Evolutionary conservation across 495 filamentous ascomycete species (phyloP).

Genomic region (Choiromyces venosus): DNA sequence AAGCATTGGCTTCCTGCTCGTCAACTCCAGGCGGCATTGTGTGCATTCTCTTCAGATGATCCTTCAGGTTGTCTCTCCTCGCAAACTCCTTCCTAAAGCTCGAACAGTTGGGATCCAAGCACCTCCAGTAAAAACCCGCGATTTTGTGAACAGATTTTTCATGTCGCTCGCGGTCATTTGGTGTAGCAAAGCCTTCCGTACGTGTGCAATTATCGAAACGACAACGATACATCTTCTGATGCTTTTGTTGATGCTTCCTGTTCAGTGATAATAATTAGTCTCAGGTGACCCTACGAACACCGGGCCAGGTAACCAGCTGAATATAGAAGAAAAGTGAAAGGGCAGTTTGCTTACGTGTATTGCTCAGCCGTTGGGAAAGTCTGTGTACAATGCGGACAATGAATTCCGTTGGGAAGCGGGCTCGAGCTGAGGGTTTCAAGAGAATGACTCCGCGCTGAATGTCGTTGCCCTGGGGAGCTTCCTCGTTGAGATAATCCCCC

Average conservation of each 20-base stretch:
- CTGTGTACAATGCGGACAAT: constrained; percentile 26
- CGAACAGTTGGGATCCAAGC: constrained; percentile 38
- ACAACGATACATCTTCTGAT: constrained; percentile 39
- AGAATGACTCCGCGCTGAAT: constrained; percentile 11
- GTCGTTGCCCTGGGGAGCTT: constrained; percentile 5
- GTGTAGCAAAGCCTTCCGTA: constrained; percentile 41
- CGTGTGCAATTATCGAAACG: constrained; percentile 34
- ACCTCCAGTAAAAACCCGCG: constrained; percentile 42
- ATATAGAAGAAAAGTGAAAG: background rate
- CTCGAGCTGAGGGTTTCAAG: constrained; percentile 18
- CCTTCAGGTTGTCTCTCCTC: constrained; percentile 41
- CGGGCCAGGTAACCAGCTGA: background rate
- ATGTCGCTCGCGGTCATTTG: constrained; percentile 41
- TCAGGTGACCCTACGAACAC: background rate
- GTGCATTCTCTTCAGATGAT: constrained; percentile 41
- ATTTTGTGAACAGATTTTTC: constrained; percentile 42
- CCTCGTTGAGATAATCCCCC: constrained; percentile 2
- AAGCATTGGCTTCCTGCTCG: constrained; percentile 38
- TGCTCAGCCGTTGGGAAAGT: constrained; percentile 29
- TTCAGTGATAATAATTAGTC: background rate
- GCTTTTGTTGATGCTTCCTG: constrained; percentile 42
- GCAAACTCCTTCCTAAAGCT: constrained; percentile 42
- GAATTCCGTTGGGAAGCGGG: constrained; percentile 15
- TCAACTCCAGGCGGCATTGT: constrained; percentile 38
- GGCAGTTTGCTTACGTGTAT: constrained; percentile 29